Evolutionary conservation across 176 grass and related monocot genomes (phyloP), one percentile per base, ranked within the genome.

Genomic region (Oryza coarctata): DNA sequence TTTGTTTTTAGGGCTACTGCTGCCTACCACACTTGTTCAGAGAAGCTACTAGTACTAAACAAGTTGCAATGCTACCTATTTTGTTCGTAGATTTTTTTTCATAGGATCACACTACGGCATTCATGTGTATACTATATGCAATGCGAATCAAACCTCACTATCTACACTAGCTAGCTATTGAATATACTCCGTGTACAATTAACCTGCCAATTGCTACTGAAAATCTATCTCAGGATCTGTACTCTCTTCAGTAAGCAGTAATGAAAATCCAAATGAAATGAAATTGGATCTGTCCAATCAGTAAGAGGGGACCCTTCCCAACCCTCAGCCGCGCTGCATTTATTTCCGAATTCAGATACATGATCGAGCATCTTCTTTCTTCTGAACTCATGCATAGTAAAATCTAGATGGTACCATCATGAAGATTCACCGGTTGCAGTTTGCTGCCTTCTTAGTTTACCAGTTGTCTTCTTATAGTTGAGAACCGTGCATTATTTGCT

Each of bases 281-380:
- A 25, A 36, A 60, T 47, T 52, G 9, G 61, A 75, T 39, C 30
- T 65, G 72, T n/a, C 65, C 65, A 87, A 82, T 55, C 55, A 38
- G 45, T 60, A 60, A 80, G 44, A 50, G 65, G 74, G 77, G 68
- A 25, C 86, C 68, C 76, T 67, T 44, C 34, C 65, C 78, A 86
- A 77, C 87, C 15, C 33, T 85, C 87, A 82, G 22, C 87, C 43
- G 41, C 34, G 1, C 65, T 28, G 78, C 87, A 89, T 86, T 89
- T 72, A 89, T 39, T 77, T 32, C 55, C 62, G 62, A 62, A 62
- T 82, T 86, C 20, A 47, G 49, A 68, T 55, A 29, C 65, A 33
- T 12, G 30, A 49, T 62, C 75, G 32, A 18, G 18, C n/a, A 5
- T 18, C 35, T 20, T 70, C 36, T 34, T 35, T 44, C 35, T 38